Evolutionary conservation across 2,329 filamentous ascomycete species (phyloP), one percentile per base, ranked within the genome.

Genomic region (Epicoccum sorghinum): DNA sequence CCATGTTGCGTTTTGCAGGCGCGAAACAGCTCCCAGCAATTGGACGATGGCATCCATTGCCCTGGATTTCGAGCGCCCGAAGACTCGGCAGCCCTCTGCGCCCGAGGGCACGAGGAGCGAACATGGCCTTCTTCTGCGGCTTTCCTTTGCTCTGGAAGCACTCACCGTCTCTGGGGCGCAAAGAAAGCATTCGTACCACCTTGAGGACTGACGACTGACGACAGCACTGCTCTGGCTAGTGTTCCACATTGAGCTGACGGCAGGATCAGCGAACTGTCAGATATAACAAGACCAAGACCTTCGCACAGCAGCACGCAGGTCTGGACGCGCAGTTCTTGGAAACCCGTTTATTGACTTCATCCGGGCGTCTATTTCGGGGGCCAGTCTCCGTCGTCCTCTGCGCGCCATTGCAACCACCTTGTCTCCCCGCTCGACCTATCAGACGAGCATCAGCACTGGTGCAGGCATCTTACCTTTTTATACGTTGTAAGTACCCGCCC

Each of bases 311-410:
- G 57, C 61, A 43, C 53, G 52, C 60, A 55, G 65, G 65, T 64
- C 69, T 72, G 67, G 68, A 68, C 60, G 68, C 65, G 55, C 65
- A 52, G 52, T 48, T 55, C 64, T 66, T 66, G 60, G 60, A 18
- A 58, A 67, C 64, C 66, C 63, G 56, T 67, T 59, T 61, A 67
- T 69, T 67, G 64, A 67, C 51, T 72, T 72, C 69, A 64, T 52
- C 71, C 69, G 70, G 72, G 72, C 72, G 72, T 75, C 70, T 75
- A 75, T 74, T 75, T 72, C 68, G 69, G 72, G 70, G 64, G 61
- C 63, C 62, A 65, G 64, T 63, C 64, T 55, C 59, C 62, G 58
- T 59, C 52, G 47, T 61, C 55, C 57, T 59, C 53, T 60, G 61
- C 59, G 60, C 68, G 66, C 68, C 70, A 64, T 69, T 64, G 61